Base-by-base conservation (phyloP, 495 filamentous ascomycete species). In the Penicillium antarcticum region DNA sequence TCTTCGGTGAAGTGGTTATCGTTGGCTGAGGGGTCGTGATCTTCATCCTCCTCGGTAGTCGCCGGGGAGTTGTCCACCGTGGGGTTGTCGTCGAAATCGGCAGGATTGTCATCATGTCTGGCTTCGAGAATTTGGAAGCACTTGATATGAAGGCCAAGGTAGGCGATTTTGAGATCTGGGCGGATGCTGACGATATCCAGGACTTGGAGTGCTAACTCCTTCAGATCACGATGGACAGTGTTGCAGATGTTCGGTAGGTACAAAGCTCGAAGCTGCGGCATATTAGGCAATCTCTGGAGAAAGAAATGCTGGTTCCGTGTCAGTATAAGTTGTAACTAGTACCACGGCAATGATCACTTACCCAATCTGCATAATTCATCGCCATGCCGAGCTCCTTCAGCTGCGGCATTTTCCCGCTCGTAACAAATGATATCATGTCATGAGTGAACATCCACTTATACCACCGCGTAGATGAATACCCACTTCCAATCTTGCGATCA, bases 41-140 rank as follows among this genome's bases (percentile, higher is more conserved):
- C 70, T 26, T 59, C 65, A n/a, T 62, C 76, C 2, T 72, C 73
- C 5, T 73, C 68, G 21, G 68, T 67, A 2, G 16, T 42, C 13
- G 29, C 0, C n/a, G 73, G 70, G 14, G 76, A 75, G 21, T 73
- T 62, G 13, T 69, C 68, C 7, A 32, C 68, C 2, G 62, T 70
- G 26, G 66, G 62, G 10, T 61, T 60, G 10, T 70, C 70, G 24
- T 72, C 69, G 1, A 57, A 57, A 13, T 68, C 60, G 6, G 60
- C 65, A 1, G 56, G 55, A 41, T 75, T 72, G n/a, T 81, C 76
- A 44, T 79, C 69, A 12, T 69, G 69, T 18, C 75, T 76, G 33
- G 75, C 76, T 65, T 97, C 92, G 8, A 91, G 73, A 42, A 97
- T 87, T 63, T 96, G 91, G 60, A 89, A 96, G 68, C 92, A 96